phyloP scores from a whole-genome alignment of 352 stramenopile genomes.

The Pythium myriotylum region DNA sequence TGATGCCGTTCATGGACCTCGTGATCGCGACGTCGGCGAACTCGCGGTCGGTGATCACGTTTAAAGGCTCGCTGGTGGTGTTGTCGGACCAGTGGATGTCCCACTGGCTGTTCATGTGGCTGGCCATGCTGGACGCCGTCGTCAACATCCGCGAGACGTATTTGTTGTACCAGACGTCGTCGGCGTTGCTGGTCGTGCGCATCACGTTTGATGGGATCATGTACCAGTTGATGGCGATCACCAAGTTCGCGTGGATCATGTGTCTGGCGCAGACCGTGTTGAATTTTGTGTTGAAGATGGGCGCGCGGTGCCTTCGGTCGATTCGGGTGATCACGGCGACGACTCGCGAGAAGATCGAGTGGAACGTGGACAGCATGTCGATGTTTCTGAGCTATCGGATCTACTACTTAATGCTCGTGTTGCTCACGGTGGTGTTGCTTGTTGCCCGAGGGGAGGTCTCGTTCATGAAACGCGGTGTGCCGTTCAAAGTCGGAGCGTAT shows the following conservation, averaged over 20 bases:
- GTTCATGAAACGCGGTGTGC: slow-evolving; percentile 42
- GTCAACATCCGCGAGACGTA: slow-evolving; percentile 48
- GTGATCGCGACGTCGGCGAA: too few species aligned
- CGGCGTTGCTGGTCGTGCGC: slow-evolving; percentile 45
- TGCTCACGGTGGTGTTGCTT: too few species aligned
- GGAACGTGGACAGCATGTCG: slow-evolving; percentile 46
- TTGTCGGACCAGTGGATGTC: slow-evolving; percentile 64
- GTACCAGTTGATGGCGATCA: slow-evolving; percentile 53
- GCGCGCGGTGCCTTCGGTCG: slow-evolving; percentile 32
- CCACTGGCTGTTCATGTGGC: slow-evolving; percentile 59
- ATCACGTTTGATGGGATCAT: slow-evolving; percentile 43
- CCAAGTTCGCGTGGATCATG: too few species aligned
- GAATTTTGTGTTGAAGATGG: slow-evolving; percentile 34
- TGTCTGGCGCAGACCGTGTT: slow-evolving; percentile 45
- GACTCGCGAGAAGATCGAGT: slow-evolving; percentile 42
- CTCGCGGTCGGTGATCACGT: too few species aligned
- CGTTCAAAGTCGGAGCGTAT: slow-evolving; percentile 36
- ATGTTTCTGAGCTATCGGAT: slow-evolving; percentile 58
- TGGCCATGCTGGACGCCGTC: slow-evolving; percentile 51
- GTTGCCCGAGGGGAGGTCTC: slow-evolving; percentile 31
- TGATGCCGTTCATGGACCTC: slow-evolving; percentile 46
- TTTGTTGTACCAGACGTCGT: slow-evolving; percentile 38
- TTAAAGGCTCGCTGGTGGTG: too few species aligned
- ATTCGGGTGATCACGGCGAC: slow-evolving; percentile 38
- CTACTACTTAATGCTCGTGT: slow-evolving; percentile 53